A percentile compares a stretch with the other conserved stretches of the same genome.
Conservation (phyloP, 768 basidiomycete species). For the Psilocybe sp. region DNA sequence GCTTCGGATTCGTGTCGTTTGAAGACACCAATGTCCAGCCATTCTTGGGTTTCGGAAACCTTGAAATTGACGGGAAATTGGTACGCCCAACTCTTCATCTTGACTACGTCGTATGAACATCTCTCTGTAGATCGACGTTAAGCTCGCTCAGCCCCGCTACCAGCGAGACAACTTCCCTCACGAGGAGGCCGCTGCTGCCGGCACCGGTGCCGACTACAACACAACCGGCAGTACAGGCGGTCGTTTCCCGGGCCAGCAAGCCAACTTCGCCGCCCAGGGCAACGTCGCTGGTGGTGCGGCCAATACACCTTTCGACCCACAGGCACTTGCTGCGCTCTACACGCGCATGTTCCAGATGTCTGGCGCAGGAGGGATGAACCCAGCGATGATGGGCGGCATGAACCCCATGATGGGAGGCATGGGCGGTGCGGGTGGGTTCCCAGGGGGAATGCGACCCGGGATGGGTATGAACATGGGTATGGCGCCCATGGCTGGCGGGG, state of each 20-base stretch:
- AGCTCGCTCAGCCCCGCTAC: conserved; percentile 89
- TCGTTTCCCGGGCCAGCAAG: conserved; percentile 12
- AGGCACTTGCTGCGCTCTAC: conserved; percentile 89
- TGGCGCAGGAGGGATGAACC: conserved; percentile 52
- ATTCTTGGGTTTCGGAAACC: conserved; percentile 82
- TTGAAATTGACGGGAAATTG: conserved; percentile 93
- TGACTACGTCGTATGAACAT: neutral
- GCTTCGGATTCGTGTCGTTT: conserved; percentile 97
- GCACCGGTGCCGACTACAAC: conserved; percentile 16
- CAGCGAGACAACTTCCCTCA: conserved; percentile 63
- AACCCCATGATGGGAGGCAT: conserved; percentile 36
- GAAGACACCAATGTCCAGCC: conserved; percentile 88
- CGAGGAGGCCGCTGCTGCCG: conserved; percentile 38
- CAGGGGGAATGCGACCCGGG: conserved; percentile 25
- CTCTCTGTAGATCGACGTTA: conserved; percentile 83
- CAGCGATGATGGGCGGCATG: conserved; percentile 58
- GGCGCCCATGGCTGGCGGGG: conserved; percentile 34
- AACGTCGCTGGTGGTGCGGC: conserved; percentile 21
- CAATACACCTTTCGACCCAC: conserved; percentile 82
- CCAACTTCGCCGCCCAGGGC: conserved; percentile 14
- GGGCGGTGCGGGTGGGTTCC: conserved; percentile 23
- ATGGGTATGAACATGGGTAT: conserved; percentile 43
- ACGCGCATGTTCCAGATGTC: conserved; percentile 94
- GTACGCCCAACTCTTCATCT: conserved; percentile 42
- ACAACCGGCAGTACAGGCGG: conserved; percentile 6